phyloP scores from a whole-genome alignment of 805 yeast species.

The Sugiyamaella valdiviana region DNA sequence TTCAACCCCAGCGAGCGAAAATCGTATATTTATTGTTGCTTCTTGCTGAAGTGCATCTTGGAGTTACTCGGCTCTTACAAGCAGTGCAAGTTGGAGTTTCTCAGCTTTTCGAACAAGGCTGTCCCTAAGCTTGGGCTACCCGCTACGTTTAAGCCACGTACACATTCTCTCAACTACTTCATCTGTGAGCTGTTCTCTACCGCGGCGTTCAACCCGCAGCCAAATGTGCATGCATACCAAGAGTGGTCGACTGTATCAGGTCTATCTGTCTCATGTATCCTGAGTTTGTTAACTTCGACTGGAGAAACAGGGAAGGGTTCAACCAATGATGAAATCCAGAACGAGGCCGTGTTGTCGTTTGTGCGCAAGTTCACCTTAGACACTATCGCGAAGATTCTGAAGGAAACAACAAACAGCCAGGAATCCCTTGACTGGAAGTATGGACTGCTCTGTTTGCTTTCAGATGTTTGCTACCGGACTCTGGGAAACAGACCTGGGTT shows the following conservation, averaged over 20 bases:
- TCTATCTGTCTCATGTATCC: slow-evolving; percentile 54
- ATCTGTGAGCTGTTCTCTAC: slow-evolving; percentile 67
- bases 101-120: slow-evolving; percentile 64
- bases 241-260: slow-evolving; percentile 52
- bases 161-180: slow-evolving; percentile 70
- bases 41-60: slow-evolving; percentile 57
- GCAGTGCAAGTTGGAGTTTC: slow-evolving; percentile 72
- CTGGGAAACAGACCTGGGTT: slow-evolving; percentile 25
- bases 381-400: slow-evolving; percentile 53
- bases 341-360: slow-evolving; percentile 62
- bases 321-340: slow-evolving; percentile 31
- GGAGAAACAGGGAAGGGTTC: slow-evolving; percentile 37
- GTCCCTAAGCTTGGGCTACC: slow-evolving; percentile 24
- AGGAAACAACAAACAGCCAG: slow-evolving; percentile 40
- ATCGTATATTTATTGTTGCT: slow-evolving; percentile 59
- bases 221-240: slow-evolving; percentile 9
- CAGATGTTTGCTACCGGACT: slow-evolving; percentile 39
- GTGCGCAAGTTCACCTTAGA: slow-evolving; percentile 72
- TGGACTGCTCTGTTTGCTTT: slow-evolving; percentile 47
- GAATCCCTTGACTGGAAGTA: slow-evolving; percentile 42
- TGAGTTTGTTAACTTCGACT: slow-evolving; percentile 56
- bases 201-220: slow-evolving; percentile 33
- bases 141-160: slow-evolving; percentile 52
- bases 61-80: slow-evolving; percentile 76
- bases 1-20: slow-evolving; percentile 36